These are phyloP conservation scores for Salix exigua DNA, from an alignment of 345 rosid genomes.

Conservation along the genomic window DNA sequence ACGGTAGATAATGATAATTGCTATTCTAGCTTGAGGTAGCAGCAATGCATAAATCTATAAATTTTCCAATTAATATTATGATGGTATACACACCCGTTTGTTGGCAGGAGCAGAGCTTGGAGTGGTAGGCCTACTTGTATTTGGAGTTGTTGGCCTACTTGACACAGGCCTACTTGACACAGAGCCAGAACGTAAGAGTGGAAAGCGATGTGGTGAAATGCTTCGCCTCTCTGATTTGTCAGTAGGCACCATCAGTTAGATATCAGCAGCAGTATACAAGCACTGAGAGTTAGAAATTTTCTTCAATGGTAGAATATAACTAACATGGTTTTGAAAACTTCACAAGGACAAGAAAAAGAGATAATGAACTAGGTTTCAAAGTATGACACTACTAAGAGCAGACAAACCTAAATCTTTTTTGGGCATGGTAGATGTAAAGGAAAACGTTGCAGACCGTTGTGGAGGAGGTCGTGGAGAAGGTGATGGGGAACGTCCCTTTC, in stretches of 20 bases:
- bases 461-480: constrained; percentile 52
- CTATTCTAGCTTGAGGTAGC: background rate
- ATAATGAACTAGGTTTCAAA: background rate
- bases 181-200: constrained; percentile 75
- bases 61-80: background rate
- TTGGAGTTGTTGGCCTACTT: constrained; percentile 68
- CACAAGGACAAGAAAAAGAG: background rate
- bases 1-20: too few relatives aligned
- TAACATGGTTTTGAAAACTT: background rate
- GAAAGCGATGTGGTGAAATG: constrained; percentile 79
- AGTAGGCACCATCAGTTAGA: constrained; percentile 1
- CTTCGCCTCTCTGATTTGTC: constrained; percentile 60
- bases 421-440: constrained; percentile 61
- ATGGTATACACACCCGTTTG: constrained; percentile 42
- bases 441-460: constrained; percentile 68
- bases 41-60: constrained; percentile 2
- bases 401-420: constrained; percentile 62
- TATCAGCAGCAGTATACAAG: too few relatives aligned
- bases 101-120: constrained; percentile 51
- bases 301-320: background rate
- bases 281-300: background rate
- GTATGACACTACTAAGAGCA: background rate
- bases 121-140: constrained; percentile 42
- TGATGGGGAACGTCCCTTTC: constrained; percentile 62
- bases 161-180: constrained; percentile 64